phyloP scores from a whole-genome alignment of 805 yeast species.

The Wickerhamiella slavikovae region DNA sequence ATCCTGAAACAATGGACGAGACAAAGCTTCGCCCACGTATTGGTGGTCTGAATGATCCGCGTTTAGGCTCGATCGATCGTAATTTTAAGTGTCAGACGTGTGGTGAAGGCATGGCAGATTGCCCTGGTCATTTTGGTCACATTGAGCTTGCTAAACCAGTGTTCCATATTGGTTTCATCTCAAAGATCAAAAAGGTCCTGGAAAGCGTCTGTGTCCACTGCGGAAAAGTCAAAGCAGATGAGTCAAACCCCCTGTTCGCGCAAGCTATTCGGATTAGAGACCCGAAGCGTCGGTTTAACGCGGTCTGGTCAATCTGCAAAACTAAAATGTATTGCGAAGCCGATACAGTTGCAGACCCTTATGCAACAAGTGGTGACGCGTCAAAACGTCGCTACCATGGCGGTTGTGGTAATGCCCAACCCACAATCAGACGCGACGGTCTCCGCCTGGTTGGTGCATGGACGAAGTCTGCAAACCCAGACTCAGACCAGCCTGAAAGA shows the following conservation, averaged over 20 bases:
- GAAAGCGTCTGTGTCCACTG: conserved; percentile 98
- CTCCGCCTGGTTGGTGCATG: conserved; percentile 94
- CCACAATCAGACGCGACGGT: conserved; percentile 89
- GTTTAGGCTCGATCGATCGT: conserved; percentile 92
- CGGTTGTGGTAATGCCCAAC: conserved; percentile 96
- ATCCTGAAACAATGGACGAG: conserved; percentile 99
- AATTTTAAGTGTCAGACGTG: conserved; percentile 97
- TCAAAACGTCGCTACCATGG: conserved; percentile 41
- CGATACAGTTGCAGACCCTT: conserved; percentile 41
- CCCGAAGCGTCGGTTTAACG: conserved; percentile 88
- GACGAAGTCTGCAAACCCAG: conserved; percentile 76
- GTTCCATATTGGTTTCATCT: conserved; percentile 81
- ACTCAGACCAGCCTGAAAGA: conserved; percentile 77
- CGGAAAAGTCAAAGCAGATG: conserved; percentile 83
- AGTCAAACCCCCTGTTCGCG: conserved; percentile 59
- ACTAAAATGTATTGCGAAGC: conserved; percentile 92
- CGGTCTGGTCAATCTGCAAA: conserved; percentile 86
- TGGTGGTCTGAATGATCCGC: conserved; percentile 93
- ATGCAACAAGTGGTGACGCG: conserved; percentile 19
- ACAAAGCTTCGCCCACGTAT: conserved; percentile 85
- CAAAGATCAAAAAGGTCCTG: conserved; percentile 84
- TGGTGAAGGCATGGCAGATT: conserved; percentile 97
- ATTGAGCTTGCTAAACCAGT: conserved; percentile 97
- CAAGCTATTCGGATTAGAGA: conserved; percentile 78
- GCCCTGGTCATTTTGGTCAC: conserved; percentile 99